Evolutionary conservation across 305 asterid species (phyloP).

Genomic region (Stenogyne calaminthoides): DNA sequence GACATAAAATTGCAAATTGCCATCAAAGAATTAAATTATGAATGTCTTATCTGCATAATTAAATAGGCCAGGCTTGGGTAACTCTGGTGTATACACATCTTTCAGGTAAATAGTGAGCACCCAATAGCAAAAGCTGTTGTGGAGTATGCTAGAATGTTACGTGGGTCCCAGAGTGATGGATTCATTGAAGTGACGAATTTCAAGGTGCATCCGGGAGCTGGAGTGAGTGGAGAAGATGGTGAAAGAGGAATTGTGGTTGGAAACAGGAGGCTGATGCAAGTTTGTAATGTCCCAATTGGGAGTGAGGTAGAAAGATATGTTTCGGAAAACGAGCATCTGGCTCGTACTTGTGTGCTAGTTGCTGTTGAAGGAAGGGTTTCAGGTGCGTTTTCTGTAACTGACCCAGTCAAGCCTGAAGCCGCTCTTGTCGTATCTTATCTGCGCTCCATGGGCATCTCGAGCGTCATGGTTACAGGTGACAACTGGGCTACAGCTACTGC

Average conservation of each 20-base stretch:
- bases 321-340: conserved; percentile 71
- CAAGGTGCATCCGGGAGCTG: conserved; percentile 90
- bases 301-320: conserved; percentile 63
- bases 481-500: conserved; percentile 97
- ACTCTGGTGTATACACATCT: conserved; percentile 15
- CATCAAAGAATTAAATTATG: not conserved
- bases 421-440: conserved; percentile 69
- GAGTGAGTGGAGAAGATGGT: conserved; percentile 80
- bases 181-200: conserved; percentile 71
- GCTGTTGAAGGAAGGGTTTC: conserved; percentile 67
- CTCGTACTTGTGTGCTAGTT: conserved; percentile 88
- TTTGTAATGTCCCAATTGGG: conserved; percentile 52
- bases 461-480: conserved; percentile 98
- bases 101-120: conserved; percentile 93
- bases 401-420: conserved; percentile 93
- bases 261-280: conserved; percentile 80
- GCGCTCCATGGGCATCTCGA: conserved; percentile 64
- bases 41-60: conserved; percentile 7
- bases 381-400: conserved; percentile 90
- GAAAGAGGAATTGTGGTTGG: conserved; percentile 74
- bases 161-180: conserved; percentile 44
- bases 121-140: conserved; percentile 94
- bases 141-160: conserved; percentile 71
- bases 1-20: too few relatives aligned
- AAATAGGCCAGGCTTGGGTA: not conserved